Base-by-base conservation (phyloP, 1,284 basidiomycete species). In the Polyporus tsugae region DNA sequence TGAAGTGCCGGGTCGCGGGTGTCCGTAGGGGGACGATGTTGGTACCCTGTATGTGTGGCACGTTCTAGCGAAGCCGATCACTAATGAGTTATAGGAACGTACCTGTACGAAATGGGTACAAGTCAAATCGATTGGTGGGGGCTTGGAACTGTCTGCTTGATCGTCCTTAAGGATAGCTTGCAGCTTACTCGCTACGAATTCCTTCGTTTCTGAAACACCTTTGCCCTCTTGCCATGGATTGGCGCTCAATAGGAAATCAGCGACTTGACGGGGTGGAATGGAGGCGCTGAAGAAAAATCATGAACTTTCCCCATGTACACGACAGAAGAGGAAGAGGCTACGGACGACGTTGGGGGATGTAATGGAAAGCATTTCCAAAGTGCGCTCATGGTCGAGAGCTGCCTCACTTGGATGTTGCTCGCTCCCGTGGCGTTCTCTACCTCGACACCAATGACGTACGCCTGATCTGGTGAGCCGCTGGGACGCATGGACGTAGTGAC, bases 341-440 rank as follows among this genome's bases (percentile, higher is more conserved):
- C 89, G 75, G 72, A 91, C 90, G 82, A 72, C 33, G 75, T 67
- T 15, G 76, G 72, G 15, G 79, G 74, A 2, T 77, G 71, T 22
- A 86, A 65, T 29, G 83, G 74, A 5, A 74, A 76, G 72, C 87
- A 89, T 46, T 78, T 77, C 93, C 93, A 94, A 11, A 81, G 80
- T 1, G 91, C 86, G 74, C 93, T 93, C 60, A 93, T 71, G 17
- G 86, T 84, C 15, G 83, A 86, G 6, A 93, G 73, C 73, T 92
- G 89, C 2, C 81, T 82, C 7, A 95, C 70, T 35, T 79, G 74
- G n/a, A 91, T 73, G 36, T 81, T 73, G n/a, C 77, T 78, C 2
- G 81, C 80, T 22, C 78, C 75, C 0, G 82, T 82, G 4, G 82
- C 68, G 74, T 91, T 92, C 61, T 83, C 83, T 7, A 92, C 73